Conservation (phyloP, 176 grass and related monocot species). For the sorghum (Sorghum bicolor) region Sorghum_bicolor_NCBIv3 NC_012874.2:251001-251500, state of each 20-base stretch:
- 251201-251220: slow-evolving; percentile 72
- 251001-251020: slow-evolving; percentile 89
- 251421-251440: no score
- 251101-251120: no score
- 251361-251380: slow-evolving; percentile 83
- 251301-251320: slow-evolving; percentile 61
- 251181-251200: slow-evolving; percentile 80
- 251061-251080: slow-evolving; percentile 71
- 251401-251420: slow-evolving; percentile 24
- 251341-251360: slow-evolving; percentile 88
- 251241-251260: slow-evolving; percentile 69
- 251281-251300: slow-evolving; percentile 66
- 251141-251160: no score
- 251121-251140: no score
- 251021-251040: slow-evolving; percentile 79
- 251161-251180: slow-evolving; percentile 52
- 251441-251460: no score
- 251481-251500: no score
- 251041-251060: slow-evolving; percentile 82
- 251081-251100: slow-evolving; percentile 25
- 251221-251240: slow-evolving; percentile 78
- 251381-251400: slow-evolving; percentile 90
- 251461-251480: no score
- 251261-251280: slow-evolving; percentile 71
- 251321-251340: slow-evolving; percentile 60